phyloP scores from a whole-genome alignment of 306 rosid species.

The Ceratonia siliqua region DNA sequence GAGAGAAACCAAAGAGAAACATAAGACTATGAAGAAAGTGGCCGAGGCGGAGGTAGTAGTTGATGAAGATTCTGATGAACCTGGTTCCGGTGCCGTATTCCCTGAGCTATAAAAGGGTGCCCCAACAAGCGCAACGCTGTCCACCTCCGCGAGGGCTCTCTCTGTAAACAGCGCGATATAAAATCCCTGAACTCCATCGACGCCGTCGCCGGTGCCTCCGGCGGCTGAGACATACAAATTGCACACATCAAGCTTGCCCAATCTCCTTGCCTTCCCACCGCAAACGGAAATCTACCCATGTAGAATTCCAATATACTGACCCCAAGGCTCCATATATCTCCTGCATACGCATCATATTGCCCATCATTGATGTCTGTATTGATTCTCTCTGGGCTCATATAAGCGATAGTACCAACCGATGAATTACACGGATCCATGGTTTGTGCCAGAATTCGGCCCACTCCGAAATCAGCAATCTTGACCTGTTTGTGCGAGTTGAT shows the following conservation, averaged over 20 bases:
- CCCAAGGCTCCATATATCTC: conserved; percentile 55
- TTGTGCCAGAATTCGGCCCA: conserved; percentile 57
- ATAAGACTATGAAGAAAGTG: conserved; percentile 48
- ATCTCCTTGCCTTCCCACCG: conserved; percentile 74
- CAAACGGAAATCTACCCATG: conserved; percentile 82
- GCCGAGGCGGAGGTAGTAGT: conserved; percentile 64
- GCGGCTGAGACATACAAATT: conserved; percentile 95
- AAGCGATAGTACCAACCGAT: conserved; percentile 61
- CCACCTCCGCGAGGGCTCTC: conserved; percentile 73
- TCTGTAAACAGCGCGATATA: conserved; percentile 71
- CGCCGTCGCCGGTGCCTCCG: conserved; percentile 76
- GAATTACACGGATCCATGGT: conserved; percentile 77
- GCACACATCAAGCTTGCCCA: conserved; percentile 97
- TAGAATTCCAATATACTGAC: conserved; percentile 73
- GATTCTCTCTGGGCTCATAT: conserved; percentile 75
- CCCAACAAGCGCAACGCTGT: conserved; percentile 53
- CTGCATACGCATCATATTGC: conserved; percentile 47
- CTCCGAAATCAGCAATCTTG: conserved; percentile 77
- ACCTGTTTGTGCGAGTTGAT: conserved; percentile 55
- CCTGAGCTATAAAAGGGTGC: conserved; percentile 66
- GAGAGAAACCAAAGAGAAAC: not conserved
- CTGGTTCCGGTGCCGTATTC: conserved; percentile 34
- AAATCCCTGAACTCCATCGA: conserved; percentile 72
- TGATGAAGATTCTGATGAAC: conserved; percentile 56
- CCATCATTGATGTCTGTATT: conserved; percentile 60